Evolutionary conservation across 208 protist species (phyloP).

Genomic region (Angomonas ambiguus): DNA sequence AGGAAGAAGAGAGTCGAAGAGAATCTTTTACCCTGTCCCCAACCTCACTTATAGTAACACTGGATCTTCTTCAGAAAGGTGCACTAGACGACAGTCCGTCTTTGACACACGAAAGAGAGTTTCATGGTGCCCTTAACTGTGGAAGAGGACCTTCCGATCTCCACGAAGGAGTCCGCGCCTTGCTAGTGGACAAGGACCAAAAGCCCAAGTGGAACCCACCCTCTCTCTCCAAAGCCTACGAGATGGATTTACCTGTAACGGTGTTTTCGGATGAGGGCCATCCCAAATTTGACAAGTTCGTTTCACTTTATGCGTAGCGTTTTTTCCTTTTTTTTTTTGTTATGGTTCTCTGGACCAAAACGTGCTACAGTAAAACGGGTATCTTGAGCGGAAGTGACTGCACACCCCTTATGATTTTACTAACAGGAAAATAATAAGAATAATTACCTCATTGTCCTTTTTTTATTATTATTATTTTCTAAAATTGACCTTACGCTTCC

Average conservation of each 20-base stretch:
- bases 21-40: not conserved
- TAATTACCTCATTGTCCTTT: too few relatives aligned
- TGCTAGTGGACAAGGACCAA: constrained; percentile 82
- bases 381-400: too few relatives aligned
- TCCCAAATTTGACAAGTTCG: not conserved
- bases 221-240: constrained; percentile 38
- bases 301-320: not conserved
- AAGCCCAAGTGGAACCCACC: constrained; percentile 70
- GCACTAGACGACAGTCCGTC: not conserved
- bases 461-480: too few relatives aligned
- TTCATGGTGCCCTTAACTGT: not conserved
- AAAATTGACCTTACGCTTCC: too few relatives aligned
- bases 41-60: not conserved
- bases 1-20: not conserved
- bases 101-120: not conserved
- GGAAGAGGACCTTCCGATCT: constrained; percentile 39
- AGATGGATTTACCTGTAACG: not conserved
- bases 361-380: too few relatives aligned
- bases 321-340: not conserved
- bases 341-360: too few relatives aligned
- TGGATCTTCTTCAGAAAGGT: not conserved
- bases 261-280: not conserved
- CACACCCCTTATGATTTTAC: too few relatives aligned
- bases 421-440: too few relatives aligned
- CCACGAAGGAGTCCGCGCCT: constrained; percentile 68